Evolutionary conservation across 179 eudicot genomes (phyloP), one percentile per base, ranked within the genome.

Genomic region (Silene vulgaris): DNA sequence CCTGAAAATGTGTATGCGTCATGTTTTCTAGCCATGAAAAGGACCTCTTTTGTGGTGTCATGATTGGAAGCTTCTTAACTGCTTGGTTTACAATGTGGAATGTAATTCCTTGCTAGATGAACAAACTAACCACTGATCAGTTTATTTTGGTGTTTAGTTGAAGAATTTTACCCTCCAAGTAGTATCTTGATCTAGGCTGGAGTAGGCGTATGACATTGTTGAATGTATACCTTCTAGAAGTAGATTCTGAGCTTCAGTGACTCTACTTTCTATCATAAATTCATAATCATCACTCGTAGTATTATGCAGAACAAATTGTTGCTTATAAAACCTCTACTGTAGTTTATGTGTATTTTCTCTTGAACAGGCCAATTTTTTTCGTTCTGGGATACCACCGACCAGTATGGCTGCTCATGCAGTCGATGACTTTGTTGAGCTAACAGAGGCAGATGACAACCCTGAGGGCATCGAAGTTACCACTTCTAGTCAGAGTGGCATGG

Each of bases 341-440:
- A 23, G 20, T 70, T 70, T 70, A 40, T 70, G 21, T 70, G 21
- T 70, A 14, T 70, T 13, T 56, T 67, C 30, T 26, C 26, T 14
- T 45, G 11, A 30, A 26, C 35, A 67, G 72, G 35, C 76, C 29
- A 90, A 88, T 30, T 69, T 76, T 11, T 81, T 74, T 75, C 66
- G 71, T 11, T 45, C 65, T 74, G 80, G 68, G 67, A 76, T 80
- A 48, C 93, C 97, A 73, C 82, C 89, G 29, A 93, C 93, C 69
- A 85, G 97, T 83, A 88, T 91, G 86, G 97, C 96, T 80, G 95
- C 97, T 78, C 87, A 88, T 85, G 89, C 89, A 23, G 73, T 65
- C 26, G 92, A 90, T 80, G 95, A 89, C 67, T 82, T 80, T 65
- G 74, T 71, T 76, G 95, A 89, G 76, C 81, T 83, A 75, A 78